Evolutionary conservation across 1,139 yeast species (phyloP).

Genomic region (Wickerhamomyces sp.): DNA sequence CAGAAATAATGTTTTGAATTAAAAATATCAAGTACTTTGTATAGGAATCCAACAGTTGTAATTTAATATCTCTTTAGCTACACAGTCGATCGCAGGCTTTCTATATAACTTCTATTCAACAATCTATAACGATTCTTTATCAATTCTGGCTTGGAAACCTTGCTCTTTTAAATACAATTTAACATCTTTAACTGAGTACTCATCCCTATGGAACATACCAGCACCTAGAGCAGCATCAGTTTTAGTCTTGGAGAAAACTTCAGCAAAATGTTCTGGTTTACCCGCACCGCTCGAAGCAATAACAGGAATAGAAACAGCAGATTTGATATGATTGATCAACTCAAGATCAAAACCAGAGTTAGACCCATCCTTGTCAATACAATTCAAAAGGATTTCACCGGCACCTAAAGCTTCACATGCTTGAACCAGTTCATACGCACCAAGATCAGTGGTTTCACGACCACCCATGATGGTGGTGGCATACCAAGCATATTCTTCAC

Average conservation of each 20-base stretch:
- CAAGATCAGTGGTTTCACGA: constrained; percentile 80
- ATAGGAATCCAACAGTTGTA: too few relatives aligned
- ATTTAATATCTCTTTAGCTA: too few relatives aligned
- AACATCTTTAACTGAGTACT: constrained; percentile 80
- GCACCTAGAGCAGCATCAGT: constrained; percentile 98
- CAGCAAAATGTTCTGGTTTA: constrained; percentile 78
- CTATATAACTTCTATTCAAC: too few relatives aligned
- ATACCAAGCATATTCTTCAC: constrained; percentile 85
- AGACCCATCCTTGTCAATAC: constrained; percentile 95
- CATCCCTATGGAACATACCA: constrained; percentile 95
- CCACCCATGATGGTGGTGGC: constrained; percentile 97
- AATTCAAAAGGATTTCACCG: constrained; percentile 86
- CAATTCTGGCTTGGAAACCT: constrained; percentile 51
- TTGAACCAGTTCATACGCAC: constrained; percentile 81
- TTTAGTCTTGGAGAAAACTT: constrained; percentile 74
- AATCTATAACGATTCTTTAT: constrained; percentile 13
- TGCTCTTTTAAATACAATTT: constrained; percentile 53
- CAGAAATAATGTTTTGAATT: neutral
- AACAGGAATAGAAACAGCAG: constrained; percentile 78
- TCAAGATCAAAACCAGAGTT: constrained; percentile 91
- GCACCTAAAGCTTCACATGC: constrained; percentile 96
- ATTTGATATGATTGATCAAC: constrained; percentile 69
- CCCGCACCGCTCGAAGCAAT: constrained; percentile 99
- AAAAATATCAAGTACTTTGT: too few relatives aligned
- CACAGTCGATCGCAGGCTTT: too few relatives aligned